These are phyloP conservation scores for Komagataella kurtzmanii DNA, from an alignment of 805 yeast genomes.

Conservation along the genomic window DNA sequence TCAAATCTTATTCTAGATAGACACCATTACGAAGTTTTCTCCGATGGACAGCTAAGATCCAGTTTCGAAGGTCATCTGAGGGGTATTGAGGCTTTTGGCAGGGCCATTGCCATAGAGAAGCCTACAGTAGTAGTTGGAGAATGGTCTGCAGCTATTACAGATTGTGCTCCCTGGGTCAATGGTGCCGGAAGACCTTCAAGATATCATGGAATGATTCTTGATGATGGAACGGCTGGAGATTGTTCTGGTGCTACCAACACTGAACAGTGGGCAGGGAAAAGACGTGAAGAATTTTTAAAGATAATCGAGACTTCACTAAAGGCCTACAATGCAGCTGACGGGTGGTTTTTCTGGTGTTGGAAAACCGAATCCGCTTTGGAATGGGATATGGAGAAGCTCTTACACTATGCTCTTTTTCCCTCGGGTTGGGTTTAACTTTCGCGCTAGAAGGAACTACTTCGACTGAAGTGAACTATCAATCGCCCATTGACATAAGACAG, in stretches of 20 bases:
- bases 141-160: conserved; percentile 87
- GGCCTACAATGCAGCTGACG: conserved; percentile 59
- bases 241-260: conserved; percentile 41
- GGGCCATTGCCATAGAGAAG: conserved; percentile 29
- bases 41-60: conserved; percentile 43
- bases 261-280: conserved; percentile 44
- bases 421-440: conserved; percentile 9
- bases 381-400: conserved; percentile 69
- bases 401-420: conserved; percentile 56
- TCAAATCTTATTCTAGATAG: conserved; percentile 75
- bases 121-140: conserved; percentile 80
- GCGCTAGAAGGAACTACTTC: not conserved
- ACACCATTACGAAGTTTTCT: conserved; percentile 84
- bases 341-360: conserved; percentile 94
- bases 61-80: conserved; percentile 48
- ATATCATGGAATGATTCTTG: conserved; percentile 46
- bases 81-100: conserved; percentile 37
- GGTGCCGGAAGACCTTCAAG: conserved; percentile 80
- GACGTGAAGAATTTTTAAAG: conserved; percentile 44
- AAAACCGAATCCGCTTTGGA: conserved; percentile 75
- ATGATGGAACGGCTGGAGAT: conserved; percentile 34
- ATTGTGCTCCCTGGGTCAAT: conserved; percentile 80
- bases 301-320: conserved; percentile 87
- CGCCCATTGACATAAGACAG: not conserved
- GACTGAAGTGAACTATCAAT: not conserved